Evolutionary conservation across 192 early-diverging fungal genomes (phyloP).

Genomic region (Chytriomyces sp.): DNA sequence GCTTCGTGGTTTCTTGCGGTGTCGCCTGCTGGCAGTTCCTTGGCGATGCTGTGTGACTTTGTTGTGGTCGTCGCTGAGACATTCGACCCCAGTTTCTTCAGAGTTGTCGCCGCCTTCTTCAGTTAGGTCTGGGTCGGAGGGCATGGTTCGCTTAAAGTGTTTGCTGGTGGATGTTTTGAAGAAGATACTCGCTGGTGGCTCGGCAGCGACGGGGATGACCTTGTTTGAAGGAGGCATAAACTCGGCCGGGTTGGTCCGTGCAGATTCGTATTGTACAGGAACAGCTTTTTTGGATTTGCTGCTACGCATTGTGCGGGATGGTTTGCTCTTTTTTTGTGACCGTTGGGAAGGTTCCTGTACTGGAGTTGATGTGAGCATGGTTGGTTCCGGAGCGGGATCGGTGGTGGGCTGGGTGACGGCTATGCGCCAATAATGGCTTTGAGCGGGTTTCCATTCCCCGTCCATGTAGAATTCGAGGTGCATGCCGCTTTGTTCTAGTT

Average conservation of each 20-base stretch:
- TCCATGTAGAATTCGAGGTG: constrained; percentile 23
- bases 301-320: not conserved
- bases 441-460: constrained; percentile 26
- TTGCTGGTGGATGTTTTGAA: not conserved
- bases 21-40: no score
- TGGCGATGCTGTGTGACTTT: not conserved
- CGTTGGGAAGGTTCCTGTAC: not conserved
- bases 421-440: constrained; percentile 18
- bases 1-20: no score
- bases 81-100: not conserved
- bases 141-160: not conserved
- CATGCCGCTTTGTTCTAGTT: not conserved
- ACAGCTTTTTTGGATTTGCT: no score
- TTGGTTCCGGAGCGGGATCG: not conserved
- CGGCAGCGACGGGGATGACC: constrained; percentile 12
- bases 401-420: not conserved
- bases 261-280: no score
- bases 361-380: not conserved
- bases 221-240: not conserved
- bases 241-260: no score
- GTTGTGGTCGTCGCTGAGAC: constrained; percentile 7
- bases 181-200: constrained; percentile 2
- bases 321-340: not conserved
- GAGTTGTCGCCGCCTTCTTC: constrained; percentile 10
- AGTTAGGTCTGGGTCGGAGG: not conserved